Conservation (phyloP, 2,329 filamentous ascomycete species). For the Aspergillus versicolor region DNA sequence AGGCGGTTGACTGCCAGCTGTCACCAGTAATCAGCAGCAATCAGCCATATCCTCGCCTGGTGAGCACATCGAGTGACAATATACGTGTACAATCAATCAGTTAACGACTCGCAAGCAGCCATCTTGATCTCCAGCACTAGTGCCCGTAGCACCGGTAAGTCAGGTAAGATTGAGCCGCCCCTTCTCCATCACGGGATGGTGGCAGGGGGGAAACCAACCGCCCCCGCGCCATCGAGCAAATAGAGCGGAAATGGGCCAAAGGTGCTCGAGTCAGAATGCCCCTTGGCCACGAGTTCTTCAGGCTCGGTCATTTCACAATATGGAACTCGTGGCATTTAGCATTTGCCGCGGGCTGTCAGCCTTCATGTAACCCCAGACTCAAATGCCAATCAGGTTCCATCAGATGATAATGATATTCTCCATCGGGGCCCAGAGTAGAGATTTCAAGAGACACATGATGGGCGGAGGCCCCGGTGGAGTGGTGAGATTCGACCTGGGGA, state of each 20-base stretch:
- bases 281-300: slow-evolving; percentile 4
- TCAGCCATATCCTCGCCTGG: slow-evolving; percentile 6
- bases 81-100: slow-evolving; percentile 2
- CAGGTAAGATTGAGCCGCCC: background rate
- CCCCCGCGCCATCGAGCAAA: slow-evolving; percentile 3
- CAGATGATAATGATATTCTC: slow-evolving; percentile 6
- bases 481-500: slow-evolving; percentile 1
- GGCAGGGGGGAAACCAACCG: background rate
- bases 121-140: background rate
- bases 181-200: slow-evolving; percentile 1
- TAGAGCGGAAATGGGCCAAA: background rate
- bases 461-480: background rate
- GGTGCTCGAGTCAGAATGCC: background rate
- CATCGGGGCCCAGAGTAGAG: slow-evolving; percentile 1
- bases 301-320: slow-evolving; percentile 16
- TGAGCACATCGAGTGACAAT: slow-evolving; percentile 11
- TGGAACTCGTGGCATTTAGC: slow-evolving; percentile 18
- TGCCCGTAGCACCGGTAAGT: background rate
- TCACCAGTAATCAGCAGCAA: slow-evolving; percentile 21
- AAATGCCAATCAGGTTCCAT: slow-evolving; percentile 9
- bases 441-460: slow-evolving; percentile 10
- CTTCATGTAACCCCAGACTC: slow-evolving; percentile 8
- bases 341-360: slow-evolving; percentile 9
- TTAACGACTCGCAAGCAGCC: background rate
- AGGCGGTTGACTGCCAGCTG: slow-evolving; percentile 18